A percentile compares a stretch with the other conserved stretches of the same genome.
phyloP scores from a whole-genome alignment of 2,329 filamentous ascomycete species.

The Penicillium sp. region DNA sequence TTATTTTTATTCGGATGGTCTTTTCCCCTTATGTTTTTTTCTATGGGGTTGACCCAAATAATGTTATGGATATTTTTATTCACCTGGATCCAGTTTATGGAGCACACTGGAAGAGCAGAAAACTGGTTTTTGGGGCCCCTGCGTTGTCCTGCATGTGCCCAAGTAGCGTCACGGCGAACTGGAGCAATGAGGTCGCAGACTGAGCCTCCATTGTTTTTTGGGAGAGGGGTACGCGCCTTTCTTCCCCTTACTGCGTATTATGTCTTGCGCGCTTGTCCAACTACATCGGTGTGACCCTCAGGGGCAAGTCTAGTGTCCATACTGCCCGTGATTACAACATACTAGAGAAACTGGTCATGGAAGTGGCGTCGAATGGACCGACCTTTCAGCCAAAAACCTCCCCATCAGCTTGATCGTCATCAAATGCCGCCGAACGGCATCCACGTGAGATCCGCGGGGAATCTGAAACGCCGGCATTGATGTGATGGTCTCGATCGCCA shows the following conservation, averaged over 20 bases:
- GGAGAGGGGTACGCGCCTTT: constrained; percentile 8
- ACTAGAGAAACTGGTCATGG: constrained; percentile 1
- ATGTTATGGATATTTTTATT: neutral
- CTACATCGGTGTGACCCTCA: constrained; percentile 1
- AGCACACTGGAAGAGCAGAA: neutral
- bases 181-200: constrained; percentile 10
- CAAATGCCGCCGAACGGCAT: constrained; percentile 23
- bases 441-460: constrained; percentile 25
- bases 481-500: constrained; percentile 5
- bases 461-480: constrained; percentile 23
- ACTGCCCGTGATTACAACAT: neutral
- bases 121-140: constrained; percentile 23
- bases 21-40: neutral
- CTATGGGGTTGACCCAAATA: neutral
- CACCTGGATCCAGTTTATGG: neutral
- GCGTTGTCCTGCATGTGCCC: constrained; percentile 22
- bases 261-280: constrained; percentile 9
- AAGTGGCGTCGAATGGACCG: constrained; percentile 14
- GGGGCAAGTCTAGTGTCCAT: neutral
- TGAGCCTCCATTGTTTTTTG: neutral
- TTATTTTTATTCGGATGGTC: neutral
- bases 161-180: constrained; percentile 8
- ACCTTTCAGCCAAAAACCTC: neutral
- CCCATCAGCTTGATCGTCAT: constrained; percentile 15
- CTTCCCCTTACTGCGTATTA: constrained; percentile 18